Conservation (phyloP, 176 grass and related monocot species). For the Musa itinerans region DNA sequence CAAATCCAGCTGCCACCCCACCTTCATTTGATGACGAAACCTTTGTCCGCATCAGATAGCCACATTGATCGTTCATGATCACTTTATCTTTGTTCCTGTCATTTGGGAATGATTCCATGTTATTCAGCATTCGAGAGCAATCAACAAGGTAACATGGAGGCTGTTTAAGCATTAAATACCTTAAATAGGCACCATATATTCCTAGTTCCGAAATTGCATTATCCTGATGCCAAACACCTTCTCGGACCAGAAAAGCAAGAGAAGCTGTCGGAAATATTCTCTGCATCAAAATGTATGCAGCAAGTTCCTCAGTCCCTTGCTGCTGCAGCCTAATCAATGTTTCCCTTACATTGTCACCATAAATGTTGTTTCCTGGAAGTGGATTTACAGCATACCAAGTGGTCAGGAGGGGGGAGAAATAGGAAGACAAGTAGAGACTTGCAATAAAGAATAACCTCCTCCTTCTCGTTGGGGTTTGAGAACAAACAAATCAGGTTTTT, state of each 20-base stretch:
- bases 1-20: conserved; percentile 88
- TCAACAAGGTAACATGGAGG: neutral
- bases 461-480: conserved; percentile 90
- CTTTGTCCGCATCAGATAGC: conserved; percentile 89
- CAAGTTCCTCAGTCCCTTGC: conserved; percentile 56
- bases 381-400: neutral
- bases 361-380: conserved; percentile 70
- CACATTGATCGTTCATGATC: conserved; percentile 56
- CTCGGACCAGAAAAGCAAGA: conserved; percentile 57
- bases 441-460: conserved; percentile 36
- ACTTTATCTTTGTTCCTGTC: conserved; percentile 86
- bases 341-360: conserved; percentile 55
- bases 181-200: conserved; percentile 66
- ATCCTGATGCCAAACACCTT: conserved; percentile 57
- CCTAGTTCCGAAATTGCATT: conserved; percentile 85
- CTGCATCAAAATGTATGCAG: conserved; percentile 92
- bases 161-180: conserved; percentile 35
- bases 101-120: neutral
- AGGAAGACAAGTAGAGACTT: neutral
- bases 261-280: conserved; percentile 73
- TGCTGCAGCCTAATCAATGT: conserved; percentile 47
- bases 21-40: conserved; percentile 95
- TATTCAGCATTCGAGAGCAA: conserved; percentile 12
- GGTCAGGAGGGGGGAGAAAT: conserved; percentile 4
- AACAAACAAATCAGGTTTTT: conserved; percentile 80